A percentile compares a stretch with the other conserved stretches of the same genome.
phyloP scores from a whole-genome alignment of 352 stramenopile species.

The Globisporangium parvum region DNA sequence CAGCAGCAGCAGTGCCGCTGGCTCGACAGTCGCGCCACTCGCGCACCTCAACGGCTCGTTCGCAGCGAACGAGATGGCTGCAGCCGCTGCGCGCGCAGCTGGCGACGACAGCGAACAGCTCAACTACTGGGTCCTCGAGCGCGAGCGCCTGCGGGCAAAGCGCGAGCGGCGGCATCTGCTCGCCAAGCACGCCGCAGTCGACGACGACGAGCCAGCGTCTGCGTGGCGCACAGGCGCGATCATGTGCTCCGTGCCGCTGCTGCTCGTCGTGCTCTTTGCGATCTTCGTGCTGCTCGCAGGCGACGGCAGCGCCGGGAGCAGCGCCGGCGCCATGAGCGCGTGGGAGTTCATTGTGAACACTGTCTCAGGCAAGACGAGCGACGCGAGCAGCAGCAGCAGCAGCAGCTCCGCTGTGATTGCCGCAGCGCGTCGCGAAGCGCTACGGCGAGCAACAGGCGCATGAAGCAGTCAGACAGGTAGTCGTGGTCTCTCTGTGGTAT shows the following conservation, averaged over 20 bases:
- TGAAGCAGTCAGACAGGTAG: no score
- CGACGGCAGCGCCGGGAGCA: conserved; percentile 13
- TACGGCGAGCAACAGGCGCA: conserved; percentile 6
- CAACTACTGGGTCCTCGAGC: conserved; percentile 77
- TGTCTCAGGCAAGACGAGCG: conserved; percentile 14
- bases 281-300: conserved; percentile 48
- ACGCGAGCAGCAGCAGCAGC: conserved; percentile 1
- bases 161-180: conserved; percentile 12
- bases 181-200: conserved; percentile 6
- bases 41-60: conserved; percentile 12
- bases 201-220: conserved; percentile 25
- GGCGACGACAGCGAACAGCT: conserved; percentile 24
- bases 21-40: not conserved
- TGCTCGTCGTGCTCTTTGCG: conserved; percentile 51
- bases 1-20: not conserved
- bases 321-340: conserved; percentile 7
- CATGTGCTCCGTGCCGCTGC: conserved; percentile 67
- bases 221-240: conserved; percentile 47
- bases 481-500: no score
- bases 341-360: conserved; percentile 12
- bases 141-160: conserved; percentile 38
- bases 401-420: not conserved
- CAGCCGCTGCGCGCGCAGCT: conserved; percentile 12
- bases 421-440: conserved; percentile 3
- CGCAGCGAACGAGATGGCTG: conserved; percentile 21